Conservation (phyloP, 768 basidiomycete species). For the Mycena haematopus region DNA sequence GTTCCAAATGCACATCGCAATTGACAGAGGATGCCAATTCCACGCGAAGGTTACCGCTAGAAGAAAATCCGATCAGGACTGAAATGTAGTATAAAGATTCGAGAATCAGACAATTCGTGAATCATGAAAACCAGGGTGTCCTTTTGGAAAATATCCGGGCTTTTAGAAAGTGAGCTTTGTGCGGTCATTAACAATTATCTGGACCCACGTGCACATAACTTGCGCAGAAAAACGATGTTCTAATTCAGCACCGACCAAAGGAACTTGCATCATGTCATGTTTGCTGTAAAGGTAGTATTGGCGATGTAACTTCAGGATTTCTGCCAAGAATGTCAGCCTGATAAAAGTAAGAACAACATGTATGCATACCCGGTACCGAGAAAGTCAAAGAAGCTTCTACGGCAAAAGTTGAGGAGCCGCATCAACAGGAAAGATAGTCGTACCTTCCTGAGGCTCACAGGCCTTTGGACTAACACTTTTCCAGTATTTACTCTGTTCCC, state of each 20-base stretch:
- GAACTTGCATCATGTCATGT: constrained; percentile 82
- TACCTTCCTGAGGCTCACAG: constrained; percentile 84
- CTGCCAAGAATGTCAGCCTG: constrained; percentile 42
- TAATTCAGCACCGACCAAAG: constrained; percentile 69
- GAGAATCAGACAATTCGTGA: constrained; percentile 86
- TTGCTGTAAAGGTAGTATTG: constrained; percentile 80
- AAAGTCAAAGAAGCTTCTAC: constrained; percentile 69
- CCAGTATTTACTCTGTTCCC: constrained; percentile 92
- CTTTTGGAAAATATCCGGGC: constrained; percentile 79
- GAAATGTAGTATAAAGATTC: neutral
- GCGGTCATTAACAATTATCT: neutral
- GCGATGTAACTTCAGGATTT: constrained; percentile 90
- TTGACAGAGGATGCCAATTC: constrained; percentile 77
- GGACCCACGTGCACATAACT: constrained; percentile 85
- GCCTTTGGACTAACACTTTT: constrained; percentile 82
- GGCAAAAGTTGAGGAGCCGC: constrained; percentile 11
- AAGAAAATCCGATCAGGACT: constrained; percentile 11
- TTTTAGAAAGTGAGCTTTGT: constrained; percentile 37
- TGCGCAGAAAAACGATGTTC: constrained; percentile 81
- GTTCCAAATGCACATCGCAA: constrained; percentile 78
- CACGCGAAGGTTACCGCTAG: constrained; percentile 86
- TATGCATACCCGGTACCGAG: constrained; percentile 68
- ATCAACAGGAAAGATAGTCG: constrained; percentile 1
- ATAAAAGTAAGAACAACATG: neutral
- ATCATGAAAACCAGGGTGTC: constrained; percentile 84